Percentiles rank a stretch among this genome's conserved stretches.
These are phyloP conservation scores for Coniochaeta hoffmannii DNA, from an alignment of 2,329 filamentous ascomycete species.

Conservation along the genomic window DNA sequence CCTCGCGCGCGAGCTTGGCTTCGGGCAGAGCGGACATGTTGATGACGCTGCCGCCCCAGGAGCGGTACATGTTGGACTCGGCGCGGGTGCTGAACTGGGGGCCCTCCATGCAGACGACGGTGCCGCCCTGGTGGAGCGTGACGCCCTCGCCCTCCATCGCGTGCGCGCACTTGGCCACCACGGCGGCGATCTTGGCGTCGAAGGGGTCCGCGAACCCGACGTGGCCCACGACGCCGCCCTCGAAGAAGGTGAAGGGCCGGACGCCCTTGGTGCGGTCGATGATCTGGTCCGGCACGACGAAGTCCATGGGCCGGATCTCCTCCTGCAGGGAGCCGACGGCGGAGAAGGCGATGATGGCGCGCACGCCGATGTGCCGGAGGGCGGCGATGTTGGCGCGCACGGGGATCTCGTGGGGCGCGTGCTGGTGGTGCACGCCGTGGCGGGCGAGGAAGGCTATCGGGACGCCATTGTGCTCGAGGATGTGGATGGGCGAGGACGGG, in stretches of 20 bases:
- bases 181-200: conserved; percentile 65
- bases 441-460: conserved; percentile 90
- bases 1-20: conserved; percentile 91
- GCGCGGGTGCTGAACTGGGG: conserved; percentile 95
- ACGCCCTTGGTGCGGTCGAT: conserved; percentile 97
- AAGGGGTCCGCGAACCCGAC: conserved; percentile 96
- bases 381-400: conserved; percentile 96
- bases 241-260: conserved; percentile 92
- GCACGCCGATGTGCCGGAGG: conserved; percentile 81
- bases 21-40: conserved; percentile 97
- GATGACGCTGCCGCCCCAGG: conserved; percentile 90
- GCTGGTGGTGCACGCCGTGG: conserved; percentile 82
- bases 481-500: conserved; percentile 68
- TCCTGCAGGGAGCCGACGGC: conserved; percentile 91
- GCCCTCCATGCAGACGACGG: conserved; percentile 95
- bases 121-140: conserved; percentile 74
- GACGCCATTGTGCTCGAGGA: conserved; percentile 78
- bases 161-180: conserved; percentile 70
- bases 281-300: conserved; percentile 91
- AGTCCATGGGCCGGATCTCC: conserved; percentile 91
- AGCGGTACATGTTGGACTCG: conserved; percentile 90
- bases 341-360: conserved; percentile 87
- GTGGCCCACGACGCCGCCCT: conserved; percentile 84
- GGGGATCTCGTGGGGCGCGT: conserved; percentile 91
- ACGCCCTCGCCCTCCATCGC: conserved; percentile 78